Evolutionary conservation across 2,329 filamentous ascomycete genomes (phyloP).

Genomic region (Beauveria varroae): DNA sequence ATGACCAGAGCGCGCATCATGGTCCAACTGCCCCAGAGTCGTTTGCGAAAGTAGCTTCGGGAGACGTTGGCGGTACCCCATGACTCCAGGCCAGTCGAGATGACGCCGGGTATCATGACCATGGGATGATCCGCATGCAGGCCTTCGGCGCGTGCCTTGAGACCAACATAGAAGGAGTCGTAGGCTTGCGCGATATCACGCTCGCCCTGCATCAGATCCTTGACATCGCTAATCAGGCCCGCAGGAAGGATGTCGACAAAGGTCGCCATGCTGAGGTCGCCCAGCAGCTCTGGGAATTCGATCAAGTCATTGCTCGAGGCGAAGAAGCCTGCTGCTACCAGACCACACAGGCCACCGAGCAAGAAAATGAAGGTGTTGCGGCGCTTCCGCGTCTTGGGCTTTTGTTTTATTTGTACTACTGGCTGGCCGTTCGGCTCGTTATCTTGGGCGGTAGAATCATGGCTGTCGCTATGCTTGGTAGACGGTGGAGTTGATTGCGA

Average conservation of each 20-base stretch:
- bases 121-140: constrained; percentile 77
- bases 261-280: constrained; percentile 74
- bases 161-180: constrained; percentile 86
- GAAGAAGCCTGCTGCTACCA: constrained; percentile 84
- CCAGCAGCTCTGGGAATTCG: constrained; percentile 57
- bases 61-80: constrained; percentile 88
- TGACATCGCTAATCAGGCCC: constrained; percentile 76
- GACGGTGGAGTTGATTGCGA: background rate
- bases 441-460: constrained; percentile 1
- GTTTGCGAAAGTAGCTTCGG: constrained; percentile 84
- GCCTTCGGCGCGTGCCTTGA: constrained; percentile 75
- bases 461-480: background rate
- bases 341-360: constrained; percentile 81
- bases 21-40: constrained; percentile 95
- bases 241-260: constrained; percentile 83
- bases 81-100: constrained; percentile 92
- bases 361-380: constrained; percentile 76
- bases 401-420: constrained; percentile 37
- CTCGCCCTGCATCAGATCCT: constrained; percentile 79
- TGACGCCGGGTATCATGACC: constrained; percentile 96
- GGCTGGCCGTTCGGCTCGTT: constrained; percentile 11
- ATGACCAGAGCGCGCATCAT: constrained; percentile 96
- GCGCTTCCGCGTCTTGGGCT: constrained; percentile 56
- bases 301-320: constrained; percentile 85
- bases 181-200: constrained; percentile 76